These are phyloP conservation scores for Hemileccinum rubropunctum DNA, from an alignment of 768 basidiomycete genomes.

Conservation along the genomic window DNA sequence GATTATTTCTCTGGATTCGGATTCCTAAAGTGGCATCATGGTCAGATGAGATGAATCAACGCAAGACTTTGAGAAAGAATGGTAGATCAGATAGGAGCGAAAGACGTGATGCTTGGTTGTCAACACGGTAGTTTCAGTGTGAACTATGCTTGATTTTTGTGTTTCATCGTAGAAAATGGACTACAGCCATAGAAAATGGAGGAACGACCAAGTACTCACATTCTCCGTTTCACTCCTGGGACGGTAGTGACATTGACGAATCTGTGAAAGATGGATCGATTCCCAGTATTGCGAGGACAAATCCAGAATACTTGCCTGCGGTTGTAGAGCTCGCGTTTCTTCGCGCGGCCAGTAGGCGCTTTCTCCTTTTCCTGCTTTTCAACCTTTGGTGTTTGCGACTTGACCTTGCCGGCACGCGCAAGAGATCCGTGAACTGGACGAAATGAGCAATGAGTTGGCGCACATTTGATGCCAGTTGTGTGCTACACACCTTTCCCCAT, in stretches of 20 bases:
- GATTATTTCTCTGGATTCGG: conserved; percentile 8
- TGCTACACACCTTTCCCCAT: conserved; percentile 65
- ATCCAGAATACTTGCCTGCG: conserved; percentile 60
- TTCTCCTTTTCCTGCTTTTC: conserved; percentile 99
- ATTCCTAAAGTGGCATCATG: conserved; percentile 12
- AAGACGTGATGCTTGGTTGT: conserved; percentile 90
- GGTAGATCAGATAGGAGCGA: conserved; percentile 98
- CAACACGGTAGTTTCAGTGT: conserved; percentile 89
- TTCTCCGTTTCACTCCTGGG: conserved; percentile 88
- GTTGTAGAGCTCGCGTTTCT: conserved; percentile 93
- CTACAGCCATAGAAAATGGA: conserved; percentile 30
- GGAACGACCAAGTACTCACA: conserved; percentile 62
- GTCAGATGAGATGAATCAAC: conserved; percentile 4
- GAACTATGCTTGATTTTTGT: conserved; percentile 82
- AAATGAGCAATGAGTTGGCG: not conserved
- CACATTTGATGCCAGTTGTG: not conserved
- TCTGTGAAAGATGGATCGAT: conserved; percentile 34
- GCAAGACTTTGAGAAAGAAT: not conserved
- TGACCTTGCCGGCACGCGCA: conserved; percentile 99
- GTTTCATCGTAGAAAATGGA: conserved; percentile 22
- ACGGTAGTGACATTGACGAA: conserved; percentile 90
- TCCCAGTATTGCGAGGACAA: not conserved
- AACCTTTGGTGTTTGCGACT: conserved; percentile 96
- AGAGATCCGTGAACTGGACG: conserved; percentile 93
- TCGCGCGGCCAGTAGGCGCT: conserved; percentile 91